Evolutionary conservation across 164 flowering plant genomes (phyloP).

Genomic region (Aristolochia fimbriata): DNA sequence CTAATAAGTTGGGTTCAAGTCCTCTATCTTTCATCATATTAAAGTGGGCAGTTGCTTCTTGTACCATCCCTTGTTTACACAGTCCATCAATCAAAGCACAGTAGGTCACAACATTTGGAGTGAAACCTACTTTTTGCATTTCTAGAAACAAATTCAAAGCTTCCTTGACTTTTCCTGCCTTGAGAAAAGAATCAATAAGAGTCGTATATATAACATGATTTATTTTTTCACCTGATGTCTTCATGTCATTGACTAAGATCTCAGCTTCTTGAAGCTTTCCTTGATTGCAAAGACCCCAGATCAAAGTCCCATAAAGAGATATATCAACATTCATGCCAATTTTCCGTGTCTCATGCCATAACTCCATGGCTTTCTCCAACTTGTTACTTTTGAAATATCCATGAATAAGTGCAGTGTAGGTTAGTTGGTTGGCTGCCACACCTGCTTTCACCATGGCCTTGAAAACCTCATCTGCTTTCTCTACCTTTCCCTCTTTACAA

Average conservation of each 20-base stretch:
- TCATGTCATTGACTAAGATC: constrained; percentile 44
- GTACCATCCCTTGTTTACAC: constrained; percentile 52
- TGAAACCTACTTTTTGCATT: constrained; percentile 42
- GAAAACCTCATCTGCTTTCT: constrained; percentile 58
- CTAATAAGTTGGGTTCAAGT: constrained; percentile 48
- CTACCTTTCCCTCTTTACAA: constrained; percentile 46
- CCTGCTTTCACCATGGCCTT: constrained; percentile 39
- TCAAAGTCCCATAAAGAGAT: constrained; percentile 46
- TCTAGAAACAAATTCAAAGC: constrained; percentile 48
- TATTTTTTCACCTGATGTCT: constrained; percentile 22
- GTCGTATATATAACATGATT: constrained; percentile 55
- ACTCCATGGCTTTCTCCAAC: constrained; percentile 31
- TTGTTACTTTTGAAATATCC: constrained; percentile 50
- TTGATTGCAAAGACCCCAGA: constrained; percentile 68
- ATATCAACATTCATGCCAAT: constrained; percentile 37
- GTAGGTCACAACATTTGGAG: constrained; percentile 57
- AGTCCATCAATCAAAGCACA: constrained; percentile 67
- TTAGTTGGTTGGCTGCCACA: constrained; percentile 37
- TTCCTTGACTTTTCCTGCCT: constrained; percentile 43
- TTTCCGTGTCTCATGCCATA: constrained; percentile 45
- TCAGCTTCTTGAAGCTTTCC: constrained; percentile 46
- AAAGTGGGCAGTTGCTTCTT: constrained; percentile 53
- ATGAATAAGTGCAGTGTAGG: constrained; percentile 59
- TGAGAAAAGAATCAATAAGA: constrained; percentile 61
- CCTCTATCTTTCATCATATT: constrained; percentile 30